Conservation (phyloP, 768 basidiomycete genomes). For the Paxillus rubicundulus region DNA sequence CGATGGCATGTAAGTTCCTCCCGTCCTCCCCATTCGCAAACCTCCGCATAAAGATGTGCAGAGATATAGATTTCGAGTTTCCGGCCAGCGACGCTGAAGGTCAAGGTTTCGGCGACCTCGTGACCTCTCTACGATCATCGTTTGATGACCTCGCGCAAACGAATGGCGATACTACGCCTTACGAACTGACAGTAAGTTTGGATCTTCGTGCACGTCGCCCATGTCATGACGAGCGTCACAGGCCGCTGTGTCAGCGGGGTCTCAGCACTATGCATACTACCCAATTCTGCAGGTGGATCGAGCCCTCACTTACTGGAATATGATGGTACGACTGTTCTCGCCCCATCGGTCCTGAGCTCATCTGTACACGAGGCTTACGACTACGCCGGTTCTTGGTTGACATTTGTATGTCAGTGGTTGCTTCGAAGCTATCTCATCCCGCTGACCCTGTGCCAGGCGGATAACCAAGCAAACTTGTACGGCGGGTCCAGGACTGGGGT, state of each 20-base stretch:
- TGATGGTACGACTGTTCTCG: conserved; percentile 53
- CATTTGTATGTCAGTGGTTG: conserved; percentile 42
- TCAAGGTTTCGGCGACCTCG: conserved; percentile 62
- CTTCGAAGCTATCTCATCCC: neutral
- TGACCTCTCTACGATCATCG: conserved; percentile 58
- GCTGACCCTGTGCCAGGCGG: conserved; percentile 30
- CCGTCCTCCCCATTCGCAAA: neutral
- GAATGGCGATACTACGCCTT: conserved; percentile 63
- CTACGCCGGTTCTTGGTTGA: conserved; percentile 77
- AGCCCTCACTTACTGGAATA: conserved; percentile 73
- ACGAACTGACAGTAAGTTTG: conserved; percentile 48
- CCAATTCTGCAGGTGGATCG: conserved; percentile 61
- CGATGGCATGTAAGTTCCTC: conserved; percentile 61
- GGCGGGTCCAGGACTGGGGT: conserved; percentile 60
- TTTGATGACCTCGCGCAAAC: conserved; percentile 53
- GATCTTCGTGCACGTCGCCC: neutral
- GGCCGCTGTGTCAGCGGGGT: conserved; percentile 65
- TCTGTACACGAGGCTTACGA: conserved; percentile 54
- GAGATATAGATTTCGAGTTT: conserved; percentile 80
- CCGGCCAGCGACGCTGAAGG: conserved; percentile 58
- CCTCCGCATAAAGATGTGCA: conserved; percentile 16
- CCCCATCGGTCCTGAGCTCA: neutral
- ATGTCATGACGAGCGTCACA: conserved; percentile 13
- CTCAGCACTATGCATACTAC: conserved; percentile 55
- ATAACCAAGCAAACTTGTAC: conserved; percentile 67